Evolutionary conservation across 306 rosid species (phyloP), one percentile per base, ranked within the genome.

Genomic region (Prinsepia uniflora): DNA sequence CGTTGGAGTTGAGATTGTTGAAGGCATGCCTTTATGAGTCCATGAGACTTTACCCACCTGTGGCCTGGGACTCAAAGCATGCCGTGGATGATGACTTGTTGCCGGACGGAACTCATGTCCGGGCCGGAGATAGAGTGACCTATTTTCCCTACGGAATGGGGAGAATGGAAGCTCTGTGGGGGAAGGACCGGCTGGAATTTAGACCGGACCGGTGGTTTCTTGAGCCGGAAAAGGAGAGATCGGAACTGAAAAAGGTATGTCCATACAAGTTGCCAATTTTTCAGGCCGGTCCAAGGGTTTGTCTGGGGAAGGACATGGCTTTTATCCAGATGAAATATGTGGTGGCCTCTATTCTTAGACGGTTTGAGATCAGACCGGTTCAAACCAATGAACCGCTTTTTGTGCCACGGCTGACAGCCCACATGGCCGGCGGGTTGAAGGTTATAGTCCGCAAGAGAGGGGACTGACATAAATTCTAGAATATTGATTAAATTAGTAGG

Each of bases 71-170:
- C 79, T 90, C 98, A 0, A 94, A 94, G 62, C 94, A 94, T 68
- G 98, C 98, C 65, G 39, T 70, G 10, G 71, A 19, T 8, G 75
- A 84, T 13, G 98, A 94, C 71, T 0, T 80, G 19, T 48, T 94
- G 73, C 98, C 98, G 0, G 96, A 94, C 18, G 90, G 92, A 0
- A 94, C 96, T 6, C 50, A 0, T 2, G 85, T 94, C 4, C 70
- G 48, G 19, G 83, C 83, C n/a, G 96, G 98, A 41, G 96, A 90
- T 63, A 84, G 92, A 45, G 92, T 94, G 63, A 94, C 96, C 0
- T 94, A 90, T 79, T 88, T 90, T 68, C 94, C 98, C 0, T 94
- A 90, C 14, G 97, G 96, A 6, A 90, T 94, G 98, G 98, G 98
- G 18, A 87, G 98, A 74, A 86, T 86, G 97, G 96, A 86, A 41